Base-by-base conservation (phyloP, 176 grass and related monocot species). In the Eragrostis curvula region DNA sequence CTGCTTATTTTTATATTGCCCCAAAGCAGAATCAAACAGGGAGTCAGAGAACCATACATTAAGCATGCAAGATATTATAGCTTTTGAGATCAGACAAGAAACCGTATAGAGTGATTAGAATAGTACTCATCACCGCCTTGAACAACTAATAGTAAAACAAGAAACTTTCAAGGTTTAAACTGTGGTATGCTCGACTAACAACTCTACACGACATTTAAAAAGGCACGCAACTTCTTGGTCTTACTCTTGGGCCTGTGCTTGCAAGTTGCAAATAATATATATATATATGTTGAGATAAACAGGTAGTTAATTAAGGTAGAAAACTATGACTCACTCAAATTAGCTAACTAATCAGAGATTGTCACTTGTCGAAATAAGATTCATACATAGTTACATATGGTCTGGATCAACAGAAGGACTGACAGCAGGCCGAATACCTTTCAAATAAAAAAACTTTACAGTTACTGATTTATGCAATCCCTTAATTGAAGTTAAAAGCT, bases 281-380 rank as follows among this genome's bases (percentile, higher is more conserved):
- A n/a, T n/a, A n/a, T 44, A 57, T 56, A 28, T 70, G 16, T 46
- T 44, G 6, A 21, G 39, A 45, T 70, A 36, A 36, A 36, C 3
- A 36, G 3, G 3, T 15, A 16, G 39, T 29, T 41, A 14, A 79
- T 75, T 12, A 7, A 24, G 41, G 57, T 9, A 48, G 15, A 64
- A 62, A 63, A 48, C 58, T 78, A 29, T 27, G n/a, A 28, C 55
- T 28, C 39, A 18, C 56, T 18, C 59, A 42, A 63, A 61, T 23
- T 77, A 46, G 28, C 46, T 63, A 52, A 25, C 30, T 56, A 53
- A 69, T 20, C 6, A 39, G 16, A 55, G 32, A 27, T 68, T 13
- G 49, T 64, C 78, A 80, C 64, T 69, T 80, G 75, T 78, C 44
- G 59, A 78, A 65, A 78, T 78, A 18, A 36, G 43, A 36, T 73